These are phyloP conservation scores for Termitomyces sp. DNA, from an alignment of 768 basidiomycete genomes.

Conservation along the genomic window DNA sequence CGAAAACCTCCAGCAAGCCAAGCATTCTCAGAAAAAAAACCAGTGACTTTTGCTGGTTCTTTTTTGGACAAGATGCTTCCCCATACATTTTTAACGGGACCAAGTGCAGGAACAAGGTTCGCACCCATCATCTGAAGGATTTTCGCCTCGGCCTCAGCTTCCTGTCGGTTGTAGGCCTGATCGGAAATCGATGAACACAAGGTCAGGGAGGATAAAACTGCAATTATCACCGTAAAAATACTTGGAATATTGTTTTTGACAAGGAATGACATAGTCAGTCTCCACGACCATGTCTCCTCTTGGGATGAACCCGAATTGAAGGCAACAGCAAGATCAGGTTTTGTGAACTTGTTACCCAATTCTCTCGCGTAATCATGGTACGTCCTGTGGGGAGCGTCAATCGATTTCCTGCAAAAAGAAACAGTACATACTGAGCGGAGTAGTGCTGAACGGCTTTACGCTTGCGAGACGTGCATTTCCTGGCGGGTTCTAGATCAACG, in stretches of 20 bases:
- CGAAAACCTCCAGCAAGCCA: slow-evolving; percentile 34
- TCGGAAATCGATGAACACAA: not conserved
- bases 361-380: not conserved
- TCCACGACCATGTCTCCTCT: not conserved
- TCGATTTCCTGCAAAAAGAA: not conserved
- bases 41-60: slow-evolving; percentile 27
- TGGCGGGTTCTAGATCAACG: not conserved
- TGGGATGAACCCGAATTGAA: not conserved
- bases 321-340: not conserved
- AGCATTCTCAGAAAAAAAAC: slow-evolving; percentile 30
- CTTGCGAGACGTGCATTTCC: not conserved
- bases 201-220: not conserved
- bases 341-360: not conserved
- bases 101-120: slow-evolving; percentile 19
- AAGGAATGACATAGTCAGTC: not conserved
- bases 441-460: not conserved
- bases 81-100: slow-evolving; percentile 28
- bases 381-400: not conserved
- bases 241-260: not conserved
- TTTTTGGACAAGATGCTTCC: slow-evolving; percentile 25
- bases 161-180: not conserved
- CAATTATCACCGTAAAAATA: not conserved
- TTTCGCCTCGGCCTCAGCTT: slow-evolving; percentile 22
- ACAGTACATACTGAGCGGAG: not conserved
- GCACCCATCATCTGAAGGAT: slow-evolving; percentile 22